Base-by-base conservation (phyloP, 345 rosid species). In the Rhodamnia rubescens region DNA sequence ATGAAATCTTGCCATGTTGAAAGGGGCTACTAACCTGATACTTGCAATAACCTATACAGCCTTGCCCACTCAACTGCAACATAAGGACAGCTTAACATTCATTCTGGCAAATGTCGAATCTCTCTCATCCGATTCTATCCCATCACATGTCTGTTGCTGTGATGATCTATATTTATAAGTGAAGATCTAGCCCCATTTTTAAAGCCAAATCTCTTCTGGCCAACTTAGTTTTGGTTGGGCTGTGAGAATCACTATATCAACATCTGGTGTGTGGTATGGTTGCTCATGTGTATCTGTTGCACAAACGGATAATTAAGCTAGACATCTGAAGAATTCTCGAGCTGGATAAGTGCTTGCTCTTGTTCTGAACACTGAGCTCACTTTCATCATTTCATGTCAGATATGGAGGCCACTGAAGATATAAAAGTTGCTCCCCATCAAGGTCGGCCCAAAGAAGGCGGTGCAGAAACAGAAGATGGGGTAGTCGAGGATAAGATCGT, bases 371-470 rank as follows among this genome's bases (percentile, higher is more conserved):
- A 16, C 78, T 9, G 47, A 69, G 12, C 47, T 21, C 44, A 36
- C 20, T 69, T 69, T 69, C 47, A 69, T 69, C 47, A 1, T 69
- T 16, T 8, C 36, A 69, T 69, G 78, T 69, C 84, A 83, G 87
- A 88, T 51, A 85, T 85, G 89, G 88, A 83, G 21, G 84, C 15
- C 18, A n/a, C 78, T 32, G 22, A 49, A 86, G 84, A 55, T 27
- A 74, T 15, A 7, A 57, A 74, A 84, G 51, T 21, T 56, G 61
- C 47, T 83, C 49, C 47, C 49, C 88, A 14, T 20, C 75, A 84
- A 57, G 74, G 24, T 26, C 51, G 74, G 50, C 81, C 20, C 0
- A 32, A 74, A 81, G 85, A 85, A 55, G 59, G 82, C 44, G 47
- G 51, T 14, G 40, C 1, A 5, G 74, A 27, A 29, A 27, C 74